These are phyloP conservation scores for Eucalyptus sp. DNA, from an alignment of 345 rosid genomes.

Conservation along the genomic window DNA sequence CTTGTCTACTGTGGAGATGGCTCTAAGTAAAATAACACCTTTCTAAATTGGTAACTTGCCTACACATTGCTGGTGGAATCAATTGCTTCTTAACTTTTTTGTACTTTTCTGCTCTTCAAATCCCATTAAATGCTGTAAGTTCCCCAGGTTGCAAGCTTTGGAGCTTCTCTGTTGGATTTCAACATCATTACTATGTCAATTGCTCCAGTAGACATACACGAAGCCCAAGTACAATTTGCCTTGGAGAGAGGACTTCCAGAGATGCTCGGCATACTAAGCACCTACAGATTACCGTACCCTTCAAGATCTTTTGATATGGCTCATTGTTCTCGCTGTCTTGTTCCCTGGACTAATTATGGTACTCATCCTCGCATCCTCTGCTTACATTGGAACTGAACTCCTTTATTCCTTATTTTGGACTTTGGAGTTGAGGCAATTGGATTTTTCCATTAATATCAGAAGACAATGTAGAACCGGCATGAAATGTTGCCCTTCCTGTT, in stretches of 20 bases:
- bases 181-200: slow-evolving; percentile 62
- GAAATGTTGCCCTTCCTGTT: neutral
- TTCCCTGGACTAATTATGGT: slow-evolving; percentile 52
- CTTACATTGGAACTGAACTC: neutral
- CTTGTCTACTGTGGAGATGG: neutral
- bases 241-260: slow-evolving; percentile 71
- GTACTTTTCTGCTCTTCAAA: neutral
- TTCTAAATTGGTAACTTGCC: neutral
- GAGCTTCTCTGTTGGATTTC: slow-evolving; percentile 36
- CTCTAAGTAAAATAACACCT: neutral
- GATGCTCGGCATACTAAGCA: slow-evolving; percentile 52
- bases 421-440: neutral
- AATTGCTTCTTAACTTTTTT: neutral
- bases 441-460: neutral
- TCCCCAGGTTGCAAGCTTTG: slow-evolving; percentile 71
- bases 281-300: slow-evolving; percentile 48
- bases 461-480: neutral
- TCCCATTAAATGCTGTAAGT: neutral
- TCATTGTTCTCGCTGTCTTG: slow-evolving; percentile 75
- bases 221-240: slow-evolving; percentile 72
- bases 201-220: slow-evolving; percentile 67
- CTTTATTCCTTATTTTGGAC: neutral
- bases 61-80: neutral
- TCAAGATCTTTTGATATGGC: slow-evolving; percentile 62
- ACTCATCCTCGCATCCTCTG: neutral